phyloP scores from a whole-genome alignment of 345 rosid species.

The Barbarea vulgaris region DNA sequence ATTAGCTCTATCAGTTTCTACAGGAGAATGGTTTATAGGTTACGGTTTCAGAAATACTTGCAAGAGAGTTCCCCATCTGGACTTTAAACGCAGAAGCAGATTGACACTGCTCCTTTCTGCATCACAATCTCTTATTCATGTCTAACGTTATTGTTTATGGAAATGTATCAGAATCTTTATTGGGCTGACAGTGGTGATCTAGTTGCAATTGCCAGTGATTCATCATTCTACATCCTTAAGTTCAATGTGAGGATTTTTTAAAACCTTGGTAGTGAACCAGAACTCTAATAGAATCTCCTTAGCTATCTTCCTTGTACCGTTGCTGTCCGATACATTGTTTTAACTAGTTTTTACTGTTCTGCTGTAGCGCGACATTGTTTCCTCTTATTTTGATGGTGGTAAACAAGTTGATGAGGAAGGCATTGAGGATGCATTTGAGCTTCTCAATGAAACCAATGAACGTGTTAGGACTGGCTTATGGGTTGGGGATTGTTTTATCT shows the following conservation, averaged over 20 bases:
- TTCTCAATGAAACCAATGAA: constrained; percentile 95
- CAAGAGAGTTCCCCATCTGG: not conserved
- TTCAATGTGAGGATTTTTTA: constrained; percentile 57
- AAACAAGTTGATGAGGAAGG: constrained; percentile 92
- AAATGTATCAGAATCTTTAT: constrained; percentile 70
- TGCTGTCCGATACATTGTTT: constrained; percentile 23
- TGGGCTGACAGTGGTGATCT: constrained; percentile 99
- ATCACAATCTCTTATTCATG: not conserved
- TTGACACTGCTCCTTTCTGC: constrained; percentile 15
- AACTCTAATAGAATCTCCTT: constrained; percentile 23
- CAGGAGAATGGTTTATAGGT: not conserved
- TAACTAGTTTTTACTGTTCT: constrained; percentile 29
- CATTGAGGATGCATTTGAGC: constrained; percentile 96
- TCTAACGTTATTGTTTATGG: constrained; percentile 28
- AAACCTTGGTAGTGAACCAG: constrained; percentile 21
- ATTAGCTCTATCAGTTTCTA: constrained; percentile 15
- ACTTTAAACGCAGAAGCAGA: constrained; percentile 11
- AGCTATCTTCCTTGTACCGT: not conserved
- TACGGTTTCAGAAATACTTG: not conserved
- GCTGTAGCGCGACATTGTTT: constrained; percentile 78
- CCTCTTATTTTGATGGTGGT: constrained; percentile 79
- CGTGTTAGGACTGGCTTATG: constrained; percentile 94
- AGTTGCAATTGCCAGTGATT: constrained; percentile 89
- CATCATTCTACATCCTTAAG: constrained; percentile 95
- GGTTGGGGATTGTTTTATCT: constrained; percentile 99